Conservation (phyloP, 192 early-diverging fungal genomes). For the Umbelopsis ramanniana region DNA sequence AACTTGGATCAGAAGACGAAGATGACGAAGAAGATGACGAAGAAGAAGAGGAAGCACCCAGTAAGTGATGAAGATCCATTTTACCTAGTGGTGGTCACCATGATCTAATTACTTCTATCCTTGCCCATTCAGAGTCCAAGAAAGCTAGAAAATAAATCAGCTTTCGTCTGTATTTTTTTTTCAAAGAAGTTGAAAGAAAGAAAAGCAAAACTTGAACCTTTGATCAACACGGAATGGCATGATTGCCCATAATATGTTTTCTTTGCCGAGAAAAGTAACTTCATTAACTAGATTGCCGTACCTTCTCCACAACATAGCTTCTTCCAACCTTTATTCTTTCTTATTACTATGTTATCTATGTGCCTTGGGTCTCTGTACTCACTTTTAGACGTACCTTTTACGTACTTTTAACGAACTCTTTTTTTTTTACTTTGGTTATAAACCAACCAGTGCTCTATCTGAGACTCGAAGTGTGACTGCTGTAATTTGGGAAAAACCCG, state of each 20-base stretch:
- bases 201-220: not conserved
- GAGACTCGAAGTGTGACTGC: too few species aligned
- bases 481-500: constrained; percentile 15
- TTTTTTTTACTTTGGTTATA: too few species aligned
- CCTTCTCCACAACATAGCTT: not conserved
- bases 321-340: not conserved
- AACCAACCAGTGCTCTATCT: too few species aligned
- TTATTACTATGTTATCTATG: not conserved
- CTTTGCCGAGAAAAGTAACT: not conserved
- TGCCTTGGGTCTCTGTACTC: not conserved
- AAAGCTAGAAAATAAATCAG: constrained; percentile 36
- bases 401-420: too few species aligned
- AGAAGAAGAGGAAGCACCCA: not conserved
- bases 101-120: not conserved
- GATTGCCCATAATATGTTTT: too few species aligned
- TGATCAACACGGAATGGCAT: too few species aligned
- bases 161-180: not conserved
- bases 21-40: constrained; percentile 21
- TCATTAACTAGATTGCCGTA: not conserved
- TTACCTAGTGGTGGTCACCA: not conserved
- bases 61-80: not conserved
- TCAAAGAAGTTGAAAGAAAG: not conserved
- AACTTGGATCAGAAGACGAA: constrained; percentile 37
- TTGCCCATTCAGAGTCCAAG: constrained; percentile 17
- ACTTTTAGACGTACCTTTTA: too few species aligned